Percentiles rank a stretch among this genome's conserved stretches.
phyloP scores from a whole-genome alignment of 2,329 filamentous ascomycete genomes.

The Alternaria consortialis region DNA sequence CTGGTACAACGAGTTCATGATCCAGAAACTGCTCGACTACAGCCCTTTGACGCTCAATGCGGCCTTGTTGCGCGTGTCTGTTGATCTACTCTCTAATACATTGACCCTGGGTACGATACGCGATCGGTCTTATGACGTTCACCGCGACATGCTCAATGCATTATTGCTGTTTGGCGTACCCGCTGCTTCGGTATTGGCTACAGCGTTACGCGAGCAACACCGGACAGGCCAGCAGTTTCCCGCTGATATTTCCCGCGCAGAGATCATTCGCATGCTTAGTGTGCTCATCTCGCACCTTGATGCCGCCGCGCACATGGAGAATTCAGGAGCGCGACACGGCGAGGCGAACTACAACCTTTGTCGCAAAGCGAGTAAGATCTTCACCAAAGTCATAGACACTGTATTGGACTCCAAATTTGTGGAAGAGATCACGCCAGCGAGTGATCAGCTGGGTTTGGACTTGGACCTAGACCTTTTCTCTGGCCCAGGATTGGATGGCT shows the following conservation, averaged over 20 bases:
- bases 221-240: slow-evolving; percentile 41
- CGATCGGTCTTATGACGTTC: slow-evolving; percentile 45
- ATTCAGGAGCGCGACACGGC: slow-evolving; percentile 42
- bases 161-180: slow-evolving; percentile 44
- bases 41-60: slow-evolving; percentile 34
- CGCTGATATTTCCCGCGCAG: slow-evolving; percentile 42
- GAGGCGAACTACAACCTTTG: slow-evolving; percentile 49
- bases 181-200: slow-evolving; percentile 39
- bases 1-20: slow-evolving; percentile 50
- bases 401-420: slow-evolving; percentile 36
- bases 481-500: slow-evolving; percentile 40
- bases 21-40: slow-evolving; percentile 44
- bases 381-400: slow-evolving; percentile 43
- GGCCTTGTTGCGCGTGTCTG: slow-evolving; percentile 35
- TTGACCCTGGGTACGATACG: slow-evolving; percentile 39
- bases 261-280: slow-evolving; percentile 52
- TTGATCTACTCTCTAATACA: slow-evolving; percentile 40
- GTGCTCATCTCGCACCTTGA: slow-evolving; percentile 54
- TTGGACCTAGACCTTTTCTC: slow-evolving; percentile 36
- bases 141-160: slow-evolving; percentile 42
- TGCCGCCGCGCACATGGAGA: slow-evolving; percentile 37
- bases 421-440: slow-evolving; percentile 24
- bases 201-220: slow-evolving; percentile 41
- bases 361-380: slow-evolving; percentile 41
- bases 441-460: slow-evolving; percentile 23